These are phyloP conservation scores for Cerrena zonata DNA, from an alignment of 1,284 basidiomycete genomes.

Conservation along the genomic window DNA sequence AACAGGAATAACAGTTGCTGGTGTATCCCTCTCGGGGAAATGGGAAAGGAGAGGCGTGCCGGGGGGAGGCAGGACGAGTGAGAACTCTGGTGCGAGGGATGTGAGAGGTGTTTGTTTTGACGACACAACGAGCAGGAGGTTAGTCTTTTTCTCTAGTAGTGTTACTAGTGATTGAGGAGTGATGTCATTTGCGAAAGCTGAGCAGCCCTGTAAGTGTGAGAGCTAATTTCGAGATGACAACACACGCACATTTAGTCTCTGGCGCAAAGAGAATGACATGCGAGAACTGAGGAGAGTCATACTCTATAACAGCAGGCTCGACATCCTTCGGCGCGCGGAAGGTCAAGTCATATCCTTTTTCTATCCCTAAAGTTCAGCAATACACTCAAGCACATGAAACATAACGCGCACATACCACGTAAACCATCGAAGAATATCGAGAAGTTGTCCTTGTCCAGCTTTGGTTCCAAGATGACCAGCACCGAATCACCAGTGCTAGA, in stretches of 20 bases:
- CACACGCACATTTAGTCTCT: slow-evolving; percentile 67
- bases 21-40: slow-evolving; percentile 61
- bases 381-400: neutral
- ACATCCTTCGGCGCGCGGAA: slow-evolving; percentile 76
- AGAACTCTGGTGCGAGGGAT: slow-evolving; percentile 73
- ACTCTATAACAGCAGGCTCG: slow-evolving; percentile 58
- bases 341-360: slow-evolving; percentile 74
- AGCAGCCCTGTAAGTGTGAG: too few relatives aligned
- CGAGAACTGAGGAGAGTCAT: slow-evolving; percentile 70
- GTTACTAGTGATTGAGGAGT: slow-evolving; percentile 78
- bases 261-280: slow-evolving; percentile 84
- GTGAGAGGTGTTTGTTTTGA: slow-evolving; percentile 65
- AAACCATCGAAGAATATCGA: slow-evolving; percentile 78
- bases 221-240: neutral
- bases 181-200: slow-evolving; percentile 72
- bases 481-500: slow-evolving; percentile 82
- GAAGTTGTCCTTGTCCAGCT: slow-evolving; percentile 60
- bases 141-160: slow-evolving; percentile 69
- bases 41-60: slow-evolving; percentile 70
- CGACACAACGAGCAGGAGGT: slow-evolving; percentile 81
- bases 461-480: slow-evolving; percentile 76
- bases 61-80: slow-evolving; percentile 68
- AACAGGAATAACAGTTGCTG: slow-evolving; percentile 57
- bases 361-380: slow-evolving; percentile 30
- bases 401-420: slow-evolving; percentile 48